Evolutionary conservation across 2,329 filamentous ascomycete species (phyloP), one percentile per base, ranked within the genome.

Genomic region (Scytalidium sp.): DNA sequence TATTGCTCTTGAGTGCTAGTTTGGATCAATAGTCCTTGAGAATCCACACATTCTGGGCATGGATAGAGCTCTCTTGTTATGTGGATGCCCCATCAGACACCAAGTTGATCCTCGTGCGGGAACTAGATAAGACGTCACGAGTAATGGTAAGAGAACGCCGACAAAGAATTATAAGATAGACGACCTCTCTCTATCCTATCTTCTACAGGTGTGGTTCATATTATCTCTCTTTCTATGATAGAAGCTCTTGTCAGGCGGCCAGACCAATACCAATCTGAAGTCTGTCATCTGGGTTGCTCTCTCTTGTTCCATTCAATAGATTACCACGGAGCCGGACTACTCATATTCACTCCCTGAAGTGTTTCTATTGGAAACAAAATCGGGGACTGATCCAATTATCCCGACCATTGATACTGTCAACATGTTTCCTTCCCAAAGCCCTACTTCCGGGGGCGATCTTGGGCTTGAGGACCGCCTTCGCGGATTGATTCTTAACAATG

Each of bases 401-500:
- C 11, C 13, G 32, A n/a, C 32, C 17, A n/a, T n/a, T n/a, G 17
- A 36, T 5, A 36, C 15, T n/a, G 17, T 13, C 9, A 50, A 39
- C 19, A 61, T 61, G 59, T 59, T 58, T 52, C 55, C 59, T 36
- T 36, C 49, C 43, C 46, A 52, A 47, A 47, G 48, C 22, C 22
- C 44, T 32, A 50, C 32, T 17, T 15, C 46, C 46, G 47, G 53
- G 48, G 50, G 50, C 41, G 32, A 36, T 36, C 32, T n/a, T 15
- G 50, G 57, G 36, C 67, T 85, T 7, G 83, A 87, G 60, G 72
- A 78, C 45, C 79, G 76, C 47, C 67, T 87, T 36, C 77, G 81
- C 42, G 73, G 70, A 51, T 75, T 88, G 64, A 84, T 84, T 23
- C 70, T 87, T 45, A 75, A 70, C 54, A 80, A 81, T 60, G 67